Percentiles rank a stretch among this genome's conserved stretches.
Conservation (phyloP, 2,329 filamentous ascomycete species). For the Nemania serpens region DNA sequence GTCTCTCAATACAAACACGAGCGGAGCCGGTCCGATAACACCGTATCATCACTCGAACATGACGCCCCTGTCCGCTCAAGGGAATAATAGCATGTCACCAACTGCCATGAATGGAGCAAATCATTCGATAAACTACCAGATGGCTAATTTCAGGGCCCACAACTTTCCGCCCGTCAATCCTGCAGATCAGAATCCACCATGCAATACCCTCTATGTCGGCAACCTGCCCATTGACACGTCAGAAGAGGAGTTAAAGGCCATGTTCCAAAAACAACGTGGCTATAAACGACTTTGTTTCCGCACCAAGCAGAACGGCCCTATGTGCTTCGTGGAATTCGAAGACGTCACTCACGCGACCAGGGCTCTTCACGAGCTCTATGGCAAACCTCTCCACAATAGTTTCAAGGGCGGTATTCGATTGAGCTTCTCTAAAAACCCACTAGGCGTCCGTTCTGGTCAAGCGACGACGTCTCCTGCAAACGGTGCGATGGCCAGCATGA, state of each 20-base stretch:
- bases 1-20: slow-evolving; percentile 70
- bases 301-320: slow-evolving; percentile 92
- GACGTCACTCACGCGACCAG: slow-evolving; percentile 91
- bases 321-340: slow-evolving; percentile 99
- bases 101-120: slow-evolving; percentile 53
- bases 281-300: slow-evolving; percentile 96
- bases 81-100: slow-evolving; percentile 59
- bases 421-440: slow-evolving; percentile 96
- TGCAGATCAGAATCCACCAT: slow-evolving; percentile 94
- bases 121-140: slow-evolving; percentile 55
- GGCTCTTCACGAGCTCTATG: slow-evolving; percentile 87
- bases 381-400: slow-evolving; percentile 84
- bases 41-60: slow-evolving; percentile 47
- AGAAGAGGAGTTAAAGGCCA: slow-evolving; percentile 90
- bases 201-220: slow-evolving; percentile 98
- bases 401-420: slow-evolving; percentile 92
- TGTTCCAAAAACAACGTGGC: slow-evolving; percentile 91
- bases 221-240: slow-evolving; percentile 91
- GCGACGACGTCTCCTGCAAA: slow-evolving; percentile 49
- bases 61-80: slow-evolving; percentile 47
- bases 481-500: slow-evolving; percentile 58
- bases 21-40: slow-evolving; percentile 60
- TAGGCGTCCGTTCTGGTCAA: slow-evolving; percentile 85
- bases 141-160: slow-evolving; percentile 62
- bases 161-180: slow-evolving; percentile 88